These are phyloP conservation scores for Pleurotus pulmonarius DNA, from an alignment of 768 basidiomycete genomes.

Conservation along the genomic window DNA sequence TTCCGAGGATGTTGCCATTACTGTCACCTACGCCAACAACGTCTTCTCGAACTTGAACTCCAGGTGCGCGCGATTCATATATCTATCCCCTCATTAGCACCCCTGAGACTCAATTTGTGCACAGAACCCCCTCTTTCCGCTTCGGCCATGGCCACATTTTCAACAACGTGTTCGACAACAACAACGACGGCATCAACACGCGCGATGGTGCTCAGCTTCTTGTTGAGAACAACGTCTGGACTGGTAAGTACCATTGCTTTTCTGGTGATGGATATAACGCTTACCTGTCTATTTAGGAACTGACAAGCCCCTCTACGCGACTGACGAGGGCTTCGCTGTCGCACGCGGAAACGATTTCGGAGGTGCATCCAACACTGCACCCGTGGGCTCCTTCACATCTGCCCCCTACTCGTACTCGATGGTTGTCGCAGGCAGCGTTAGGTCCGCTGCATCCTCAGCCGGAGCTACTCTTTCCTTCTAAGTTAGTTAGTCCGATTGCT, in stretches of 20 bases:
- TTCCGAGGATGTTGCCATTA: slow-evolving; percentile 19
- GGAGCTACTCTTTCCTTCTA: slow-evolving; percentile 28
- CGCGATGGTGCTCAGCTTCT: slow-evolving; percentile 36
- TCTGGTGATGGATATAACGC: neutral
- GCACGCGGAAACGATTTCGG: slow-evolving; percentile 33
- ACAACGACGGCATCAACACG: slow-evolving; percentile 23
- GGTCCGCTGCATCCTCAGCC: slow-evolving; percentile 22
- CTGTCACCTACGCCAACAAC: slow-evolving; percentile 14
- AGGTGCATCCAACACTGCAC: slow-evolving; percentile 27
- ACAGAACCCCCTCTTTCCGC: slow-evolving; percentile 42
- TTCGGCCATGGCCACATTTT: slow-evolving; percentile 44
- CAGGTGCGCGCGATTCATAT: neutral
- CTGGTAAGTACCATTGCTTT: slow-evolving; percentile 16
- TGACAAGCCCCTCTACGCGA: slow-evolving; percentile 36
- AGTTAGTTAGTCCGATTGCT: neutral
- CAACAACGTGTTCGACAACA: slow-evolving; percentile 40
- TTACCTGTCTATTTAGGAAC: slow-evolving; percentile 16
- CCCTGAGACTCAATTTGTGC: slow-evolving; percentile 9
- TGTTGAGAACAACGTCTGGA: slow-evolving; percentile 45
- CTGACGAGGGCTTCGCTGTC: slow-evolving; percentile 38
- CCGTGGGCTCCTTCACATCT: slow-evolving; percentile 25
- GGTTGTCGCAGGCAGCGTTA: slow-evolving; percentile 20
- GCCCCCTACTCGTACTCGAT: slow-evolving; percentile 32
- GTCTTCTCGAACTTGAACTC: slow-evolving; percentile 11
- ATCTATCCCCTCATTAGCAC: too few relatives aligned